Evolutionary conservation across 176 grass and related monocot species (phyloP), one percentile per base, ranked within the genome.

Genomic region (Thalia dealbata): DNA sequence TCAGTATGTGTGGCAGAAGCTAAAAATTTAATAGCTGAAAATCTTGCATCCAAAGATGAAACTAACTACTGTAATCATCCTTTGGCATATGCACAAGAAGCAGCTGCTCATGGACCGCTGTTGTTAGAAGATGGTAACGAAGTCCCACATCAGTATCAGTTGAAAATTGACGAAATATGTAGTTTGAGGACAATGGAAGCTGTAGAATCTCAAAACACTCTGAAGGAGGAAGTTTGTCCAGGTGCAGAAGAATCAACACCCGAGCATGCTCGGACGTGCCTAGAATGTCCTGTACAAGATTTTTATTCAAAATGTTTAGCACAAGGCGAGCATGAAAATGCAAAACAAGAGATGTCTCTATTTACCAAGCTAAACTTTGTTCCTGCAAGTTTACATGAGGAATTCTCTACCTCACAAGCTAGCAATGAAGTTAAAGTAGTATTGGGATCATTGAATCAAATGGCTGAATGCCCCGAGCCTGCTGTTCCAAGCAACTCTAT

Each of bases 361-460:
- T 46, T 5, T 25, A 64, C 41, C 13, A 3, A 44, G 23, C 28
- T 75, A 5, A 10, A 48, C 10, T 46, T 14, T 61, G n/a, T 62
- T 21, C 41, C 59, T 62, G n/a, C 73, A 61, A 75, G 21, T 75
- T 58, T n/a, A 50, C 58, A 21, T 46, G 14, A 50, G 29, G 72
- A 60, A 15, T 46, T 18, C 5, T 52, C 70, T 23, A 55, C 48
- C 25, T 52, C 18, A 54, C 24, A 72, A 19, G 45, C 26, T 38
- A 38, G 32, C 32, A 38, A 38, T 38, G 32, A 38, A 38, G 32
- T 38, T 38, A 38, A 38, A 38, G 32, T 38, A 38, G 32, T 2
- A 38, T 38, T 38, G 32, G 32, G 4, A 38, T 38, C 4, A 1
- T 38, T 38, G 4, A 4, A 38, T 38, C 32, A 38, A 38, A 38